phyloP scores from a whole-genome alignment of 768 basidiomycete species.

The Mycena capillaripes region DNA sequence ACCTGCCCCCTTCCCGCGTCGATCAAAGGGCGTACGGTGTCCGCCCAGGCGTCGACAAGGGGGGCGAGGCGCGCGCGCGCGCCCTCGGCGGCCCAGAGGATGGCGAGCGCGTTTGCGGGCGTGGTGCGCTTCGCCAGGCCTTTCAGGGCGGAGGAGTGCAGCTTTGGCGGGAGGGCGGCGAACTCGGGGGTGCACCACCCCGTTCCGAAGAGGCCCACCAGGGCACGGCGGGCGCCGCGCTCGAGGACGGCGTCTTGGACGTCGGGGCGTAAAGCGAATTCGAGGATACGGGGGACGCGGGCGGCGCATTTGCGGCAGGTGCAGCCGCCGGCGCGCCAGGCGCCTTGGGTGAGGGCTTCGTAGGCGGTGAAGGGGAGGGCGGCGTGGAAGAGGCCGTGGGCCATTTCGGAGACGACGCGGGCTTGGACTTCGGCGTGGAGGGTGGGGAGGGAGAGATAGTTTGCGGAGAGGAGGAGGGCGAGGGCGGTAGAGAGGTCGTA shows the following conservation, averaged over 20 bases:
- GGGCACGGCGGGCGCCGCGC: conserved; percentile 77
- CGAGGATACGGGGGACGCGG: conserved; percentile 85
- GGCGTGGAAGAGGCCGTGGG: conserved; percentile 91
- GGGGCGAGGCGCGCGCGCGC: conserved; percentile 68
- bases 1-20: conserved; percentile 70
- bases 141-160: conserved; percentile 77
- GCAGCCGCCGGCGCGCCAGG: conserved; percentile 89
- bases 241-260: conserved; percentile 82
- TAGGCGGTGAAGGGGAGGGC: conserved; percentile 86
- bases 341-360: conserved; percentile 77
- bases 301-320: conserved; percentile 87
- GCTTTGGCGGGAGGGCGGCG: conserved; percentile 73
- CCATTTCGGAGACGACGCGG: conserved; percentile 88
- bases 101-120: conserved; percentile 74
- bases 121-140: conserved; percentile 80
- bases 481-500: conserved; percentile 96
- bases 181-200: conserved; percentile 92
- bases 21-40: conserved; percentile 77
- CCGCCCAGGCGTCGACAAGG: conserved; percentile 81
- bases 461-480: conserved; percentile 86
- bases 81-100: conserved; percentile 77
- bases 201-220: conserved; percentile 89
- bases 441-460: conserved; percentile 81
- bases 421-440: conserved; percentile 87
- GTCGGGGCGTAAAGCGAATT: conserved; percentile 84